Conservation (phyloP, 106 monocot species). For the Dendrobium nobile region DNA sequence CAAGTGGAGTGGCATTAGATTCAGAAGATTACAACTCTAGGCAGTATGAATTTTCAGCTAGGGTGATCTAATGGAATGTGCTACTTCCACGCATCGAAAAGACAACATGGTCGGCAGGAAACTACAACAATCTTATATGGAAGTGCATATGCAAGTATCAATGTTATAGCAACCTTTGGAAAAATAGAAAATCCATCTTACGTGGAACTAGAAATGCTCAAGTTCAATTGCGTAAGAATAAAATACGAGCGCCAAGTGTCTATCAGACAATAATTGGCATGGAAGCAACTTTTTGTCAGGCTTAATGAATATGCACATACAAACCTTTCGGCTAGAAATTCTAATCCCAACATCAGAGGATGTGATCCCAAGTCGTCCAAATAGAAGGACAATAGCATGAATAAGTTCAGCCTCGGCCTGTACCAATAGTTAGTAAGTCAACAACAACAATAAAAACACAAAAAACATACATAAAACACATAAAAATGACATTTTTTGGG, state of each 20-base stretch:
- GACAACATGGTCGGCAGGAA: not conserved
- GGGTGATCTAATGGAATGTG: not conserved
- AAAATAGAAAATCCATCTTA: not conserved
- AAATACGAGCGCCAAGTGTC: not conserved
- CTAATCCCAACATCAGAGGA: slow-evolving; percentile 84
- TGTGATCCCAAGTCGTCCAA: slow-evolving; percentile 83
- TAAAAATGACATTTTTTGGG: not conserved
- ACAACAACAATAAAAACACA: not conserved
- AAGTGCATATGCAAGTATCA: not conserved
- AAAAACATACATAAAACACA: not conserved
- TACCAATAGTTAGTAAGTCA: slow-evolving; percentile 2
- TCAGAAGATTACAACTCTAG: too few relatives aligned
- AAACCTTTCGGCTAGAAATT: slow-evolving; percentile 92
- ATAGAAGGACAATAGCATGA: slow-evolving; percentile 86
- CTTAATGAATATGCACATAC: not conserved
- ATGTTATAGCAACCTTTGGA: not conserved
- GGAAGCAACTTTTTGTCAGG: not conserved
- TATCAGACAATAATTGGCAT: not conserved
- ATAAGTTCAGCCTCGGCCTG: slow-evolving; percentile 98
- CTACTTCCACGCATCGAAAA: not conserved
- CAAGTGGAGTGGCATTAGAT: too few relatives aligned
- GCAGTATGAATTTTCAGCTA: not conserved
- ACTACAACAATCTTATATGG: not conserved
- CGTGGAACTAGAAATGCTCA: not conserved
- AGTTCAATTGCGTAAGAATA: not conserved